Percentiles rank a stretch among this genome's conserved stretches.
Conservation (phyloP, 495 filamentous ascomycete species). For the Apiosordaria backusii region DNA sequence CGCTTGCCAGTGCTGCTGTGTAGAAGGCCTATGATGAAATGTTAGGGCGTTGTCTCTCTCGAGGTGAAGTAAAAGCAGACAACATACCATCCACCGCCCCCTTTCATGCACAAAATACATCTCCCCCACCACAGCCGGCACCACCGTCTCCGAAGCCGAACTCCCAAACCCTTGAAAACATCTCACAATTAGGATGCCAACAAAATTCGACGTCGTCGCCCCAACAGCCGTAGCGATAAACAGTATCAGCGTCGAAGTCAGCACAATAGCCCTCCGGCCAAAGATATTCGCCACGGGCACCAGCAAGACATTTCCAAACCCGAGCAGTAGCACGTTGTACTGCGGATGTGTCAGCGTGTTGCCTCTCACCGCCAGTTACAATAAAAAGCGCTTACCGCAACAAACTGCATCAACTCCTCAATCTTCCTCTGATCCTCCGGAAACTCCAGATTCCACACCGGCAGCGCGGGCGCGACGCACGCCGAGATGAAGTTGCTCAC, state of each 20-base stretch:
- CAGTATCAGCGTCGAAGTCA: slow-evolving; percentile 46
- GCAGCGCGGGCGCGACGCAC: slow-evolving; percentile 26
- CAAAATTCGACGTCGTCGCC: slow-evolving; percentile 41
- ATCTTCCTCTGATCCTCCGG: slow-evolving; percentile 17
- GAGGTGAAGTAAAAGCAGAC: background rate
- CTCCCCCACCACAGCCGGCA: slow-evolving; percentile 52
- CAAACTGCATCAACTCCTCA: slow-evolving; percentile 24
- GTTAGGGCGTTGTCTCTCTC: background rate
- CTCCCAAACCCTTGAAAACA: slow-evolving; percentile 53
- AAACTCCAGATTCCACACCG: slow-evolving; percentile 29
- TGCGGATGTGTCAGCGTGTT: slow-evolving; percentile 2
- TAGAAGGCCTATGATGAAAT: slow-evolving; percentile 41
- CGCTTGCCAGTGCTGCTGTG: slow-evolving; percentile 50
- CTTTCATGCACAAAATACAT: slow-evolving; percentile 52
- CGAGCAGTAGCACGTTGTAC: slow-evolving; percentile 30
- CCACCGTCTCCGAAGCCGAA: slow-evolving; percentile 51
- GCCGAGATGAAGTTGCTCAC: slow-evolving; percentile 28
- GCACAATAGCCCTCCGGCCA: slow-evolving; percentile 52
- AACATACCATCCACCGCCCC: slow-evolving; percentile 44
- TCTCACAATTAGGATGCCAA: slow-evolving; percentile 42
- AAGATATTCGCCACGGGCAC: slow-evolving; percentile 56
- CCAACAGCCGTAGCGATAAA: slow-evolving; percentile 47
- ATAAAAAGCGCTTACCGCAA: slow-evolving; percentile 17
- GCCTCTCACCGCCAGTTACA: background rate
- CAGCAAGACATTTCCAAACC: slow-evolving; percentile 42